These are phyloP conservation scores for Tulasnella sp. DNA, from an alignment of 768 basidiomycete species.

Conservation along the genomic window DNA sequence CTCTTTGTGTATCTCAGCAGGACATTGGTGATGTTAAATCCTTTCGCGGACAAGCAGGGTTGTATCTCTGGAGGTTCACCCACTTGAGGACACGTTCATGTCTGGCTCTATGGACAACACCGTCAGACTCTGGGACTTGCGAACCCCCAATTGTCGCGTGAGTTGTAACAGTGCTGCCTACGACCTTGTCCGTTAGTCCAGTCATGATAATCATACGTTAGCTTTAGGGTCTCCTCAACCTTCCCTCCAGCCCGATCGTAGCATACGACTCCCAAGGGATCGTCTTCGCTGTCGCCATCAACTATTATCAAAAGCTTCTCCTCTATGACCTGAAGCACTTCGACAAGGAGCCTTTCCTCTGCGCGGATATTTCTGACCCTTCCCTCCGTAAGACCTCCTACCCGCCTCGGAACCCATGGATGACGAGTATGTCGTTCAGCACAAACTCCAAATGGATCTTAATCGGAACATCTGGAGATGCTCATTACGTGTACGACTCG, in stretches of 20 bases:
- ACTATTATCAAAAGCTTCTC: slow-evolving; percentile 69
- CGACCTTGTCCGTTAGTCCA: background rate
- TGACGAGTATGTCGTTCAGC: slow-evolving; percentile 87
- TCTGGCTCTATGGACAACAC: slow-evolving; percentile 91
- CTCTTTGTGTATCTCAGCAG: background rate
- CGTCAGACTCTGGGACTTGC: slow-evolving; percentile 92
- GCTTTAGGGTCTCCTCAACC: slow-evolving; percentile 53
- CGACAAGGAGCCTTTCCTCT: slow-evolving; percentile 86
- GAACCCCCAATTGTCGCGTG: slow-evolving; percentile 57
- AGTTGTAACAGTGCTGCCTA: slow-evolving; percentile 13
- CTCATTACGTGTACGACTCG: slow-evolving; percentile 88
- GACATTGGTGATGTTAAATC: background rate
- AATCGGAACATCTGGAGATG: slow-evolving; percentile 84
- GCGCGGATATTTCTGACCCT: slow-evolving; percentile 73
- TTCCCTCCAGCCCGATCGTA: slow-evolving; percentile 58
- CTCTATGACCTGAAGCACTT: slow-evolving; percentile 79
- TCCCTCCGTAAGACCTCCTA: slow-evolving; percentile 62
- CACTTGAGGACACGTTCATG: slow-evolving; percentile 91
- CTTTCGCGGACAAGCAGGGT: slow-evolving; percentile 38
- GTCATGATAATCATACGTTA: background rate
- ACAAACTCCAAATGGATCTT: slow-evolving; percentile 83
- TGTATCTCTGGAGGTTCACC: slow-evolving; percentile 82
- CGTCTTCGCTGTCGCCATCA: slow-evolving; percentile 80
- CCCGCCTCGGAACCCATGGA: slow-evolving; percentile 79
- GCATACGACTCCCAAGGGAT: slow-evolving; percentile 77